Conservation (phyloP, 768 basidiomycete genomes). For the Leccinum boreale region DNA sequence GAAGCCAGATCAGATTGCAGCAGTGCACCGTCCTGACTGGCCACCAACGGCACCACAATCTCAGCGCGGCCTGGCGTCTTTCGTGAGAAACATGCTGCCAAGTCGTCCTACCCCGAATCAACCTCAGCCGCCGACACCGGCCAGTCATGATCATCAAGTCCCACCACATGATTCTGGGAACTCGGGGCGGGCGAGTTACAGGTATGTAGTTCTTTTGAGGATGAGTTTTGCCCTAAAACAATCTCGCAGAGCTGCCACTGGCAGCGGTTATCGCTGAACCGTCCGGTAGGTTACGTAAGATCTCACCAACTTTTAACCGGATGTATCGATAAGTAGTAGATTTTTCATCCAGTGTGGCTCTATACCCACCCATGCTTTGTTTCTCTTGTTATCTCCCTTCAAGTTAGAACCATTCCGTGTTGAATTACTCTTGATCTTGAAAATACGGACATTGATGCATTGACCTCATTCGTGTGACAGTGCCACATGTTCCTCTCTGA, state of each 20-base stretch:
- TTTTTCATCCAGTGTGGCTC: no score
- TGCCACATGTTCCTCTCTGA: no score
- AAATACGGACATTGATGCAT: neutral
- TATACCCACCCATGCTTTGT: no score
- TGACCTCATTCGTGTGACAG: no score
- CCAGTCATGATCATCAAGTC: neutral
- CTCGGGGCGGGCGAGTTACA: neutral
- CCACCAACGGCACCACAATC: neutral
- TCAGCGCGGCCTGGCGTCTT: neutral
- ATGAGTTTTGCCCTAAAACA: neutral
- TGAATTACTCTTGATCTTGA: neutral
- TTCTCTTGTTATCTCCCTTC: neutral
- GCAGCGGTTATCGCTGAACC: neutral
- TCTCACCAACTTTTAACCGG: neutral
- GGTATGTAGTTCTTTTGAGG: neutral
- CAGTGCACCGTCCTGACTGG: neutral
- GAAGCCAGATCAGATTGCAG: fast-evolving
- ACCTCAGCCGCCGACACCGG: neutral
- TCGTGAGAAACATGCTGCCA: neutral
- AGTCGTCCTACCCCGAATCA: neutral
- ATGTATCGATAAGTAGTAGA: neutral
- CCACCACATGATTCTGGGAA: neutral
- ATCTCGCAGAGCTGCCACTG: constrained; percentile 1
- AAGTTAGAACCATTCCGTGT: neutral
- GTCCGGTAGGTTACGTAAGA: no score